Evolutionary conservation across 371 early-diverging fungal species (phyloP).

Genomic region (Rhizopus sp.): DNA sequence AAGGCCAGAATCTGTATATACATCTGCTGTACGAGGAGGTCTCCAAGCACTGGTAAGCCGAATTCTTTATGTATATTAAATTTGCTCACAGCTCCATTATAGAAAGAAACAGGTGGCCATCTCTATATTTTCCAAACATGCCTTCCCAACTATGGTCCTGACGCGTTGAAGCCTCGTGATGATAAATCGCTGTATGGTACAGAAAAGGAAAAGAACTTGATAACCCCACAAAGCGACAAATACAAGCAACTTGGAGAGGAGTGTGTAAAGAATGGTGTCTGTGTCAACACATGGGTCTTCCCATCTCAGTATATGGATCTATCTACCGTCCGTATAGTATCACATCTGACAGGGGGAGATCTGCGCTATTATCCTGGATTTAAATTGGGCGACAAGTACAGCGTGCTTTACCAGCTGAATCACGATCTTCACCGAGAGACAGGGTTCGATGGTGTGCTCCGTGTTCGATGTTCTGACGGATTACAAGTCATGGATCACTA

Average conservation of each 20-base stretch:
- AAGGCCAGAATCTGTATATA: constrained; percentile 79
- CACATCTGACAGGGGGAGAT: constrained; percentile 88
- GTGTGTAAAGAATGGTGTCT: constrained; percentile 81
- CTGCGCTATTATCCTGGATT: constrained; percentile 81
- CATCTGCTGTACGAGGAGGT: constrained; percentile 85
- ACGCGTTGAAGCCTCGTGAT: constrained; percentile 81
- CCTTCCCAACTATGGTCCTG: constrained; percentile 89
- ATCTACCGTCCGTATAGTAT: constrained; percentile 76
- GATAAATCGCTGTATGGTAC: constrained; percentile 86
- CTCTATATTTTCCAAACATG: constrained; percentile 86
- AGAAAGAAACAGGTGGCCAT: constrained; percentile 77
- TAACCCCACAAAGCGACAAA: constrained; percentile 79
- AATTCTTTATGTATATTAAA: background rate
- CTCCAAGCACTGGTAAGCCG: constrained; percentile 70
- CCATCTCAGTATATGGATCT: constrained; percentile 88
- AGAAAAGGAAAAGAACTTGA: constrained; percentile 89
- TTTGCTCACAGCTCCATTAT: background rate
- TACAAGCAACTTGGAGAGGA: constrained; percentile 86
- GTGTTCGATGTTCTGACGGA: constrained; percentile 91
- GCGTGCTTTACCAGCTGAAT: constrained; percentile 75
- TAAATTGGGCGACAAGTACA: constrained; percentile 65
- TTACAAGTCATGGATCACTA: constrained; percentile 88
- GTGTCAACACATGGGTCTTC: constrained; percentile 88
- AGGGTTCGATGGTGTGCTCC: constrained; percentile 89
- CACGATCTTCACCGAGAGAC: constrained; percentile 75